A percentile compares a stretch with the other conserved stretches of the same genome.
phyloP scores from a whole-genome alignment of 148 eudicot genomes.

The Dysphania ambrosioides region DNA sequence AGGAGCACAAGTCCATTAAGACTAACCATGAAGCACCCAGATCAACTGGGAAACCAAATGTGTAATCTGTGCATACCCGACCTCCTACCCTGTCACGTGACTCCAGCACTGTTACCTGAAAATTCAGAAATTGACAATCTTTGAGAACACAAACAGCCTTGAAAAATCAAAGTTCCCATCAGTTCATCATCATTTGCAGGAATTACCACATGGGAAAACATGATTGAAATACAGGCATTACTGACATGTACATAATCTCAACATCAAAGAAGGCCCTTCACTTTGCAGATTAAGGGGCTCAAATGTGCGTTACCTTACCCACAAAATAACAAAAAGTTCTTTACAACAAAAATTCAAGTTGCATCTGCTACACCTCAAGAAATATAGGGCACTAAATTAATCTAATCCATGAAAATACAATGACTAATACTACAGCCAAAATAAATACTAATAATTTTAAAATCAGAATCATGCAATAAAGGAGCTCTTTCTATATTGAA shows the following conservation, averaged over 20 bases:
- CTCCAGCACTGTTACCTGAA: slow-evolving; percentile 78
- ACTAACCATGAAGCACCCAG: slow-evolving; percentile 96
- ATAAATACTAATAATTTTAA: neutral
- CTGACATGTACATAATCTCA: neutral
- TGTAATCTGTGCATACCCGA: slow-evolving; percentile 86
- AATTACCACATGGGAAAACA: neutral
- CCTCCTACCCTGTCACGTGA: slow-evolving; percentile 97
- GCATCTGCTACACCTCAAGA: neutral
- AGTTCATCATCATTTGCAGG: neutral
- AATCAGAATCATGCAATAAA: too few species aligned
- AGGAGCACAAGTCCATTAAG: neutral
- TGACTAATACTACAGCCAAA: too few species aligned
- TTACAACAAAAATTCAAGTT: neutral
- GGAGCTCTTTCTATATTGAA: too few species aligned
- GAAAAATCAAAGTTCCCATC: neutral
- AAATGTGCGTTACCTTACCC: neutral
- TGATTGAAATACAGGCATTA: slow-evolving; percentile 1
- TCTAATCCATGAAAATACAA: neutral
- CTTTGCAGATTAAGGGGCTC: neutral
- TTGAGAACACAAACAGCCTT: slow-evolving; percentile 1
- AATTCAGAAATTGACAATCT: neutral
- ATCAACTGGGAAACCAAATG: slow-evolving; percentile 96
- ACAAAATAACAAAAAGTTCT: too few species aligned
- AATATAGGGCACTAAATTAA: too few species aligned
- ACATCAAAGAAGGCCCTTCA: neutral